These are phyloP conservation scores for Botrytis fabae DNA, from an alignment of 2,329 filamentous ascomycete species.

Conservation along the genomic window DNA sequence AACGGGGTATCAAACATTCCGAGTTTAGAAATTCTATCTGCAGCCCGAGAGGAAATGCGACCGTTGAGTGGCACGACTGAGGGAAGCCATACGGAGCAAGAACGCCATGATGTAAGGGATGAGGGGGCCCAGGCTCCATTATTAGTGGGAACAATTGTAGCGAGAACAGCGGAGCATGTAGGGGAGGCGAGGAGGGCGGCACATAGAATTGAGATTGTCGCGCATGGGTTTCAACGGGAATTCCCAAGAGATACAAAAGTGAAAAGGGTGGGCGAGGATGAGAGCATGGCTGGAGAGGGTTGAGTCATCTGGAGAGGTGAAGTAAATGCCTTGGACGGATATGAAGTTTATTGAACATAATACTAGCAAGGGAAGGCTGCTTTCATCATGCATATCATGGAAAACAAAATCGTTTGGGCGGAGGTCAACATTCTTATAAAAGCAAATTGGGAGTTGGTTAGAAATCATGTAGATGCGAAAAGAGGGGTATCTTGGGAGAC, in stretches of 20 bases:
- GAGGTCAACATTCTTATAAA: conserved; percentile 8
- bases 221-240: conserved; percentile 54
- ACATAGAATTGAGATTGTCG: conserved; percentile 54
- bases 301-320: conserved; percentile 7
- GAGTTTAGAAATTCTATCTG: conserved; percentile 22
- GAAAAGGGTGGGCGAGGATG: background rate
- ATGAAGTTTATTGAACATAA: background rate
- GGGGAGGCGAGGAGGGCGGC: conserved; percentile 55
- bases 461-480: conserved; percentile 12
- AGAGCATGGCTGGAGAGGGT: conserved; percentile 6
- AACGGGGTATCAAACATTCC: background rate
- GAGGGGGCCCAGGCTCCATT: conserved; percentile 44
- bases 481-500: background rate
- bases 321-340: background rate
- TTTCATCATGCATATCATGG: background rate
- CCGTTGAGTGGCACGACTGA: conserved; percentile 32
- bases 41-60: conserved; percentile 33
- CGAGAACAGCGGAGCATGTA: conserved; percentile 49
- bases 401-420: conserved; percentile 13
- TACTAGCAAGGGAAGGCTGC: conserved; percentile 9
- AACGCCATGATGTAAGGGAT: conserved; percentile 21
- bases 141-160: conserved; percentile 57
- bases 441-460: background rate
- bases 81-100: conserved; percentile 19
- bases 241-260: conserved; percentile 43